phyloP scores from a whole-genome alignment of 768 basidiomycete species.

The Pholiota microspora region DNA sequence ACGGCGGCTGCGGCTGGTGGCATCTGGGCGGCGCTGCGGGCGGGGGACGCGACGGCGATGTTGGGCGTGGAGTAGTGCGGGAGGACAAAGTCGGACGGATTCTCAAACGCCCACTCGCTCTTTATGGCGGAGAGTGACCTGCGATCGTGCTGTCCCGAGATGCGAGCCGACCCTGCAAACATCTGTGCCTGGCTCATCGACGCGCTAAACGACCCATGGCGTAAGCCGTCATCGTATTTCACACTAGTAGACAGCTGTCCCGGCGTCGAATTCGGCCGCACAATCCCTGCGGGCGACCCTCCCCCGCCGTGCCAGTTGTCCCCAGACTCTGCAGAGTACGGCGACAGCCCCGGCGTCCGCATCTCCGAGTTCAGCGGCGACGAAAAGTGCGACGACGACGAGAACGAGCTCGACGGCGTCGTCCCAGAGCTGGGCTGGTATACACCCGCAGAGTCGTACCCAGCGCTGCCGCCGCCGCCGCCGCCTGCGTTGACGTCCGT shows the following conservation, averaged over 20 bases:
- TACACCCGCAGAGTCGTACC: constrained; percentile 50
- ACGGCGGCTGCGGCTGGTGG: constrained; percentile 60
- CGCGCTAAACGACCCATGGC: constrained; percentile 66
- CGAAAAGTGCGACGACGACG: constrained; percentile 44
- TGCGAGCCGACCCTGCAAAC: constrained; percentile 67
- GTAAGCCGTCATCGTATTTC: constrained; percentile 71
- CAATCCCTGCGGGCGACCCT: constrained; percentile 51
- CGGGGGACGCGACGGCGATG: constrained; percentile 42
- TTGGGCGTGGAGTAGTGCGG: constrained; percentile 39
- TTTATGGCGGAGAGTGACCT: constrained; percentile 56
- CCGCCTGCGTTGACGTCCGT: constrained; percentile 35
- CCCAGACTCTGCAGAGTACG: constrained; percentile 44
- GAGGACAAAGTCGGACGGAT: constrained; percentile 40
- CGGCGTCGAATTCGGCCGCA: constrained; percentile 68
- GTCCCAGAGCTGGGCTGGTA: constrained; percentile 49
- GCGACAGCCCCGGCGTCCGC: constrained; percentile 42
- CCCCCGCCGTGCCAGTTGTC: constrained; percentile 65
- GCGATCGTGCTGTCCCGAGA: constrained; percentile 68
- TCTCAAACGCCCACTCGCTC: constrained; percentile 71
- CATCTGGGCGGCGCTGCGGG: constrained; percentile 48
- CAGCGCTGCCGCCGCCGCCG: constrained; percentile 2
- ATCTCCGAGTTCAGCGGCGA: constrained; percentile 46
- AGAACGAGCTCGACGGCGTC: constrained; percentile 49
- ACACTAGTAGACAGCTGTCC: constrained; percentile 53
- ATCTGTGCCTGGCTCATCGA: constrained; percentile 58